Evolutionary conservation across 352 stramenopile species (phyloP).

Genomic region (Phytophthora lateralis): DNA sequence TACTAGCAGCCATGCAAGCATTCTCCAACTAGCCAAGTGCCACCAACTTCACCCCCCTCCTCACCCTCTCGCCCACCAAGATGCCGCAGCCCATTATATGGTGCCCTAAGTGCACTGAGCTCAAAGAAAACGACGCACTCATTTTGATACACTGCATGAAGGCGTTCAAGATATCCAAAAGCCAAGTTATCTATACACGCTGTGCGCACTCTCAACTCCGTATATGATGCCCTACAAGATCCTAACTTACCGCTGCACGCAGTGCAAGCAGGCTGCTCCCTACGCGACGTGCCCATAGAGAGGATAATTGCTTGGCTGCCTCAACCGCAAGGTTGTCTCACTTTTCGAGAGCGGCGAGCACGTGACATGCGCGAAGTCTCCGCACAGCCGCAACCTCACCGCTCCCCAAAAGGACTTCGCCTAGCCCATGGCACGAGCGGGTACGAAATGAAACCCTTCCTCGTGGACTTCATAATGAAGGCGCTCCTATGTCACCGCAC

Average conservation of each 20-base stretch:
- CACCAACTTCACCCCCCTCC: too few species aligned
- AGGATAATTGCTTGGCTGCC: conserved; percentile 13
- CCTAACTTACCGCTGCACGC: not conserved
- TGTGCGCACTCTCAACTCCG: not conserved
- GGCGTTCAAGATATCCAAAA: conserved; percentile 9
- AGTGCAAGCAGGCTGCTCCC: conserved; percentile 5
- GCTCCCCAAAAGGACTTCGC: conserved; percentile 2
- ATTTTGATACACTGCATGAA: conserved; percentile 15
- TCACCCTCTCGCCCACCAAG: too few species aligned
- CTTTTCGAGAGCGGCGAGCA: conserved; percentile 3
- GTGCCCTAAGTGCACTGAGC: conserved; percentile 2
- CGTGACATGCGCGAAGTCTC: conserved; percentile 1
- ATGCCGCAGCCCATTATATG: not conserved
- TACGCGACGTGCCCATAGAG: conserved; percentile 5
- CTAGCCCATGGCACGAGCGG: not conserved
- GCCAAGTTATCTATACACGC: conserved; percentile 1
- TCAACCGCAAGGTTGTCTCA: not conserved
- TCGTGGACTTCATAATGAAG: conserved; percentile 3
- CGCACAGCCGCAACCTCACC: not conserved
- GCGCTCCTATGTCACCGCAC: not conserved
- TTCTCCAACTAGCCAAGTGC: too few species aligned
- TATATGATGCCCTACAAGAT: conserved; percentile 12
- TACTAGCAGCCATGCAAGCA: too few species aligned
- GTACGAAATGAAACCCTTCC: conserved; percentile 10
- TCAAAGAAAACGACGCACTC: conserved; percentile 5